Evolutionary conservation across 1,284 basidiomycete genomes (phyloP).

Genomic region (Hypsizygus ulmarius): DNA sequence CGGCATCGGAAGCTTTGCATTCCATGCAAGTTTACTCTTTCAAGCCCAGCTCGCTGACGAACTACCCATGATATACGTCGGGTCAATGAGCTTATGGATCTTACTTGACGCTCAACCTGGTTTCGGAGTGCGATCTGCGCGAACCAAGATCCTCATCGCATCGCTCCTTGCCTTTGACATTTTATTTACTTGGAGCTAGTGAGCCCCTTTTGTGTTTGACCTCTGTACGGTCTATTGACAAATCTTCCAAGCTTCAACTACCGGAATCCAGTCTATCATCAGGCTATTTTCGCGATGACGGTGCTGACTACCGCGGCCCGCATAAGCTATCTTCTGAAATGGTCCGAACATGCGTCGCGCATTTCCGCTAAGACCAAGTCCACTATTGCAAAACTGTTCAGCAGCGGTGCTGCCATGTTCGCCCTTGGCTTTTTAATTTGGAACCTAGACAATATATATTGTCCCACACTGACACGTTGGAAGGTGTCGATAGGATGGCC

Average conservation of each 20-base stretch:
- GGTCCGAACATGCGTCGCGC: slow-evolving; percentile 36
- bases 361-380: slow-evolving; percentile 44
- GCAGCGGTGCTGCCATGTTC: slow-evolving; percentile 48
- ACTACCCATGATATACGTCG: slow-evolving; percentile 67
- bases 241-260: slow-evolving; percentile 40
- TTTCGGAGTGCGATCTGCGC: slow-evolving; percentile 37
- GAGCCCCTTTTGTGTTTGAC: slow-evolving; percentile 22
- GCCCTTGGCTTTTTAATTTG: slow-evolving; percentile 60
- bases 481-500: slow-evolving; percentile 61
- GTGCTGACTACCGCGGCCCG: slow-evolving; percentile 46
- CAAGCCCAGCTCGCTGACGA: slow-evolving; percentile 69
- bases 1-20: slow-evolving; percentile 63
- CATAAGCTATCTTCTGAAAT: slow-evolving; percentile 47
- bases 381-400: slow-evolving; percentile 42
- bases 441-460: slow-evolving; percentile 73
- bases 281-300: slow-evolving; percentile 56
- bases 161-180: slow-evolving; percentile 45
- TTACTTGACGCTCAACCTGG: slow-evolving; percentile 57
- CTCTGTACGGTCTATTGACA: background rate
- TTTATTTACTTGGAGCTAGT: slow-evolving; percentile 66
- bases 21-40: slow-evolving; percentile 69
- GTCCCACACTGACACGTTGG: slow-evolving; percentile 50
- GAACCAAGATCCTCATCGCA: slow-evolving; percentile 36
- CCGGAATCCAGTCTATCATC: slow-evolving; percentile 68
- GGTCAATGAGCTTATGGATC: slow-evolving; percentile 50